Conservation (phyloP, 2,329 filamentous ascomycete genomes). For the Fusarium xylarioides region DNA sequence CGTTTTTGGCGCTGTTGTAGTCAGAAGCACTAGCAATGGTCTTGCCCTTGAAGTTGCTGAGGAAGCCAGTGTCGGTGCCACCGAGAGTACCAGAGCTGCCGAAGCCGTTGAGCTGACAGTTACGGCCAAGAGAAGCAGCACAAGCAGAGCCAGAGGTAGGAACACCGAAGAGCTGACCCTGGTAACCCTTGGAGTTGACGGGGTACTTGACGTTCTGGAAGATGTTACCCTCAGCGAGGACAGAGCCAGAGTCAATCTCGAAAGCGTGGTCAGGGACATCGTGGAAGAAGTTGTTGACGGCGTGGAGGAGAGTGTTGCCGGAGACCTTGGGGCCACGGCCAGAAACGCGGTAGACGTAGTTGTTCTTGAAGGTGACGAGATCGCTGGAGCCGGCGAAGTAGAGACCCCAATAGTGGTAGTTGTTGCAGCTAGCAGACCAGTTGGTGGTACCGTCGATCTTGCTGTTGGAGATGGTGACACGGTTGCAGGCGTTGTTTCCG, state of each 20-base stretch:
- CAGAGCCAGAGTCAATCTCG: slow-evolving; percentile 56
- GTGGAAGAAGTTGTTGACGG: slow-evolving; percentile 70
- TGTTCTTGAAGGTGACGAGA: slow-evolving; percentile 64
- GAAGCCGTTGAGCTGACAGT: slow-evolving; percentile 61
- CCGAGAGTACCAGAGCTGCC: slow-evolving; percentile 51
- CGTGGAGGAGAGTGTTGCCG: slow-evolving; percentile 65
- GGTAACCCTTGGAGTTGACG: slow-evolving; percentile 46
- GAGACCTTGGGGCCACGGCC: slow-evolving; percentile 67
- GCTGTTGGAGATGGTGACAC: slow-evolving; percentile 68
- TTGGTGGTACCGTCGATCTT: slow-evolving; percentile 64
- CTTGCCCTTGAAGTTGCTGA: slow-evolving; percentile 62
- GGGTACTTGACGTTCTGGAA: slow-evolving; percentile 63
- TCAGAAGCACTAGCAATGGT: slow-evolving; percentile 57
- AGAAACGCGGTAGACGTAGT: slow-evolving; percentile 68
- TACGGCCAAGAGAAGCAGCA: slow-evolving; percentile 56
- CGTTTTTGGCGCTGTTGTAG: slow-evolving; percentile 48
- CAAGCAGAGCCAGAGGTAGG: slow-evolving; percentile 50
- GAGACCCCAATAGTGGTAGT: slow-evolving; percentile 68
- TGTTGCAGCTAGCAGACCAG: slow-evolving; percentile 67
- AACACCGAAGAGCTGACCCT: slow-evolving; percentile 48
- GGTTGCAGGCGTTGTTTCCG: slow-evolving; percentile 61
- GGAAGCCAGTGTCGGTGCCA: slow-evolving; percentile 57
- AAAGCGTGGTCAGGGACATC: slow-evolving; percentile 66
- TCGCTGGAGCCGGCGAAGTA: slow-evolving; percentile 67
- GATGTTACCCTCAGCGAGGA: slow-evolving; percentile 66